Evolutionary conservation across 352 stramenopile species (phyloP).

Genomic region (Phytophthora citrophthora): DNA sequence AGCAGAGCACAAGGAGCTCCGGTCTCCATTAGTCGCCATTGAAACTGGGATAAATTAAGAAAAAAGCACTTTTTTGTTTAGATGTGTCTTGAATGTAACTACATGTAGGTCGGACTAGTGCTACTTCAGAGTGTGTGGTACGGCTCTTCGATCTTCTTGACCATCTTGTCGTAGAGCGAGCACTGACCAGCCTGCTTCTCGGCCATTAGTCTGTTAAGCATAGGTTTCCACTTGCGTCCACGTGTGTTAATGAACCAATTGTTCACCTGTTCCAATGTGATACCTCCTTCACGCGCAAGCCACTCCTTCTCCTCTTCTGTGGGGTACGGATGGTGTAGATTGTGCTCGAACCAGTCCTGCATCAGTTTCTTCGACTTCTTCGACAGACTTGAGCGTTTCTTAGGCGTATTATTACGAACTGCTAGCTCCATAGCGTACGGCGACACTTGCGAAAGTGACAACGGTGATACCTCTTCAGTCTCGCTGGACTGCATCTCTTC

Average conservation of each 20-base stretch:
- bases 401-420: slow-evolving; percentile 42
- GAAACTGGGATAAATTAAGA: no score
- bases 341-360: slow-evolving; percentile 83
- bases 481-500: neutral
- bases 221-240: slow-evolving; percentile 87
- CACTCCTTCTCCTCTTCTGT: slow-evolving; percentile 85
- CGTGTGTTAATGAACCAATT: slow-evolving; percentile 92
- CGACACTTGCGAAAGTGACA: slow-evolving; percentile 35
- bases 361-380: slow-evolving; percentile 79
- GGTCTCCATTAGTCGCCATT: slow-evolving; percentile 21
- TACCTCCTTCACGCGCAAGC: slow-evolving; percentile 67
- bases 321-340: slow-evolving; percentile 86
- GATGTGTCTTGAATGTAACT: neutral
- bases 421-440: slow-evolving; percentile 47
- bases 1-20: slow-evolving; percentile 8
- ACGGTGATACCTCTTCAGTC: slow-evolving; percentile 4
- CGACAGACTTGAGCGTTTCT: slow-evolving; percentile 80
- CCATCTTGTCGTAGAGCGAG: slow-evolving; percentile 78
- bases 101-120: slow-evolving; percentile 1
- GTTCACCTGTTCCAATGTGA: slow-evolving; percentile 89
- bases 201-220: slow-evolving; percentile 74
- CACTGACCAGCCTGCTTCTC: slow-evolving; percentile 68
- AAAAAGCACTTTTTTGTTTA: neutral
- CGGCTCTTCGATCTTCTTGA: slow-evolving; percentile 79
- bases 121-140: slow-evolving; percentile 55